phyloP scores from a whole-genome alignment of 1,139 yeast species.

The Blastobotrys proliferans region DNA sequence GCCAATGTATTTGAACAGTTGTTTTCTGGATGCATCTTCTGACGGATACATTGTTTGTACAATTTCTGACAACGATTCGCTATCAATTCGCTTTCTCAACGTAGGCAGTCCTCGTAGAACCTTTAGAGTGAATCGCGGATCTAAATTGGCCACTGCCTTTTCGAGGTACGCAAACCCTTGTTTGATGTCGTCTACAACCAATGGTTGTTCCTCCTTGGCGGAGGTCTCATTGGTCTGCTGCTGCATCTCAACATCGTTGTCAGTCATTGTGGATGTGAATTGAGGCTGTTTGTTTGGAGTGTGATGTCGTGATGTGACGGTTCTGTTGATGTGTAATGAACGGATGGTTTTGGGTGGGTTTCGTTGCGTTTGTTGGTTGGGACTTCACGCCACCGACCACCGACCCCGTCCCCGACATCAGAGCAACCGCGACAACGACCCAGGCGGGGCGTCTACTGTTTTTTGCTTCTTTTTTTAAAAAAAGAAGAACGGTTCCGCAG shows the following conservation, averaged over 20 bases:
- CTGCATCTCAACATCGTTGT: constrained; percentile 14
- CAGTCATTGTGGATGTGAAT: constrained; percentile 3
- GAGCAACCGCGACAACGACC: too few species aligned
- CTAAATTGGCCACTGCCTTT: constrained; percentile 73
- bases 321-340: neutral
- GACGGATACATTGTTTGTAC: constrained; percentile 53
- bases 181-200: constrained; percentile 42
- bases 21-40: constrained; percentile 41
- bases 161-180: constrained; percentile 52
- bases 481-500: too few species aligned
- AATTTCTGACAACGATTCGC: constrained; percentile 50
- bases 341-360: neutral
- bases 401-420: too few species aligned
- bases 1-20: constrained; percentile 42
- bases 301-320: neutral
- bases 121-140: constrained; percentile 81
- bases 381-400: too few species aligned
- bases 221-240: constrained; percentile 7
- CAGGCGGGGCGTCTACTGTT: neutral
- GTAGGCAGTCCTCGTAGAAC: constrained; percentile 80
- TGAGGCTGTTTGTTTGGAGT: neutral
- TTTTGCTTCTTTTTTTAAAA: neutral
- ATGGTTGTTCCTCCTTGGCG: constrained; percentile 14
- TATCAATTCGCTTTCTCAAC: constrained; percentile 60
- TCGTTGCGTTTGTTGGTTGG: too few species aligned